Evolutionary conservation across 75 land plant species (phyloP).

Genomic region (Picea sitchensis): DNA sequence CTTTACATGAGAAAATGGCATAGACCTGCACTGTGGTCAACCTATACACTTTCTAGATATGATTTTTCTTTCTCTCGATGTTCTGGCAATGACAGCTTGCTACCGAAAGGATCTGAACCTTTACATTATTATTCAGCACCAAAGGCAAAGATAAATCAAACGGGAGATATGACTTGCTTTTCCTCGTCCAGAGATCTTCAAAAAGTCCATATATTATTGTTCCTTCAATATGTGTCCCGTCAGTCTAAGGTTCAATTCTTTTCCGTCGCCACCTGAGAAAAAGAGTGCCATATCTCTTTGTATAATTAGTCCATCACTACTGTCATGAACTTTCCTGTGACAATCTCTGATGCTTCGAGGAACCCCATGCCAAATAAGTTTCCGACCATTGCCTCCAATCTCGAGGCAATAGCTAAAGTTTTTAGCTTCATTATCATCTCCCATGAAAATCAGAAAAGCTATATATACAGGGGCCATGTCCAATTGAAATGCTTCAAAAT

Average conservation of each 20-base stretch:
- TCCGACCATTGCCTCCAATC: slow-evolving; percentile 41
- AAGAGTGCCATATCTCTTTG: slow-evolving; percentile 50
- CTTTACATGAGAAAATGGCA: too few relatives aligned
- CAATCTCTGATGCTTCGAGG: slow-evolving; percentile 42
- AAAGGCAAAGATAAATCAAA: too few relatives aligned
- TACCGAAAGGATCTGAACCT: too few relatives aligned
- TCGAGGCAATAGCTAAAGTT: slow-evolving; percentile 41
- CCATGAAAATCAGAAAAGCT: slow-evolving; percentile 35
- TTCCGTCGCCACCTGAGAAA: slow-evolving; percentile 48
- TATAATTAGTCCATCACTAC: slow-evolving; percentile 45
- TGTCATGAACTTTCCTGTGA: slow-evolving; percentile 45
- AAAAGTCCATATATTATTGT: slow-evolving; percentile 12
- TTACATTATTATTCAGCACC: too few relatives aligned
- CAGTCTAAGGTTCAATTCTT: slow-evolving; percentile 44
- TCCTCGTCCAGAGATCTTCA: neutral
- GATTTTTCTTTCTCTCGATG: too few relatives aligned
- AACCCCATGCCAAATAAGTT: slow-evolving; percentile 42
- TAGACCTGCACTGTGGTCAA: too few relatives aligned
- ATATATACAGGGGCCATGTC: slow-evolving; percentile 47
- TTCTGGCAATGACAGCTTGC: too few relatives aligned
- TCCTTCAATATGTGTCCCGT: slow-evolving; percentile 55
- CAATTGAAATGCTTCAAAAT: slow-evolving; percentile 61
- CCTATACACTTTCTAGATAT: too few relatives aligned
- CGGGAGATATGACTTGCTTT: too few relatives aligned
- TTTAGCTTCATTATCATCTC: slow-evolving; percentile 19